Conservation (phyloP, 1,139 yeast species). For the Blastobotrys petasosporus region DNA sequence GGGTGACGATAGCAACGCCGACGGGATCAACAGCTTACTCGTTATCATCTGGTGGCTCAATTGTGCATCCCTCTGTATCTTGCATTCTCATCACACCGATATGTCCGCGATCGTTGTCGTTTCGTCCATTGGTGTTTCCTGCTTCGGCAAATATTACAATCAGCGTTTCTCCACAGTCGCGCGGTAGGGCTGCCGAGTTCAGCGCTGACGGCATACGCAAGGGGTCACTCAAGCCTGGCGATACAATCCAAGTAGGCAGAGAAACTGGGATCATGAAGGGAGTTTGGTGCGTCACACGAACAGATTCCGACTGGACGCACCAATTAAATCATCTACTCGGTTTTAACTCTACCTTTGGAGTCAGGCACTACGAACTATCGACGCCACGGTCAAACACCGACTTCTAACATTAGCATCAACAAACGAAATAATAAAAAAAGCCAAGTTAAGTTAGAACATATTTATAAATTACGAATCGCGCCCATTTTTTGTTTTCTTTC, state of each 20-base stretch:
- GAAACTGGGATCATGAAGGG: constrained; percentile 44
- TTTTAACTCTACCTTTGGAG: constrained; percentile 73
- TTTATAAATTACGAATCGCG: background rate
- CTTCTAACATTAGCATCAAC: background rate
- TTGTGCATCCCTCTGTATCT: constrained; percentile 82
- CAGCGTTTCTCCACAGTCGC: constrained; percentile 39
- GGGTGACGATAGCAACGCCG: constrained; percentile 78
- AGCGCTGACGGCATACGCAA: constrained; percentile 80
- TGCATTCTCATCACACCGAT: constrained; percentile 82
- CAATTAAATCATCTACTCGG: constrained; percentile 85
- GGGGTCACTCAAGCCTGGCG: constrained; percentile 63
- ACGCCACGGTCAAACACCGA: background rate
- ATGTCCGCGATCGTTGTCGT: constrained; percentile 87
- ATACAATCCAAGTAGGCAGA: constrained; percentile 58
- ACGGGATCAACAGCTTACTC: constrained; percentile 96
- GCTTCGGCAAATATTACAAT: constrained; percentile 63
- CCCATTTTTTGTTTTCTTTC: background rate
- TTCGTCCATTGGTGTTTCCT: constrained; percentile 80
- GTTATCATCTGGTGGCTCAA: constrained; percentile 83
- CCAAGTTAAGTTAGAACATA: background rate
- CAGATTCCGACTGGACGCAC: constrained; percentile 84
- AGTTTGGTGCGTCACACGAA: constrained; percentile 82
- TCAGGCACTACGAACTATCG: constrained; percentile 7
- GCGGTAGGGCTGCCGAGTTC: constrained; percentile 38
- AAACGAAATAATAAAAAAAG: constrained; percentile 2